Percentiles rank a stretch among this genome's conserved stretches.
Evolutionary conservation across 2,329 filamentous ascomycete species (phyloP).

Genomic region (Diaporthe vaccinii): DNA sequence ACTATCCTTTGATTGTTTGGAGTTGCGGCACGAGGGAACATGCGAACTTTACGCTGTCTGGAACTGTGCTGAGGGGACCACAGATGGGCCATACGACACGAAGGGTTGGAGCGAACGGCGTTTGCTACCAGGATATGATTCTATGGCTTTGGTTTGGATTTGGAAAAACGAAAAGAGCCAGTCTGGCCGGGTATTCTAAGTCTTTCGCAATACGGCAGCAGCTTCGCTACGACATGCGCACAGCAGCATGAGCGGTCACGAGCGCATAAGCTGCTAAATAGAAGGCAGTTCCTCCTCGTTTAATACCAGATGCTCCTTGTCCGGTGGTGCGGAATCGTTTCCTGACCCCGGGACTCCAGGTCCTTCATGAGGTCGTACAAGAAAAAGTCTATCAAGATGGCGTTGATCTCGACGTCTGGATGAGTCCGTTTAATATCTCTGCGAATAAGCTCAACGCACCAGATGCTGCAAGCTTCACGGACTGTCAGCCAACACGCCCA

Average conservation of each 20-base stretch:
- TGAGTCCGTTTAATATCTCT: conserved; percentile 82
- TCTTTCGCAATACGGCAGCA: neutral
- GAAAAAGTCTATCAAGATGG: conserved; percentile 96
- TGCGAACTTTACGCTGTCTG: neutral
- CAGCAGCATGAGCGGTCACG: neutral
- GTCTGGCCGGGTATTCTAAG: conserved; percentile 29
- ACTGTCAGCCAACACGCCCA: neutral
- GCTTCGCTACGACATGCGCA: neutral
- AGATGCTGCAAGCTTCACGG: conserved; percentile 84
- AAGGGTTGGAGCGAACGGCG: conserved; percentile 21
- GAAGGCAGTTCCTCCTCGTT: conserved; percentile 38
- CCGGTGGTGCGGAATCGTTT: conserved; percentile 84
- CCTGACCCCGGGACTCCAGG: conserved; percentile 73
- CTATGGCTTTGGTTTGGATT: neutral
- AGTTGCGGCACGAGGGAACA: neutral
- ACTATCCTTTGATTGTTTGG: neutral
- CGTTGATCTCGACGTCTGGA: conserved; percentile 81
- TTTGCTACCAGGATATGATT: conserved; percentile 21
- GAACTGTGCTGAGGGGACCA: too few relatives aligned
- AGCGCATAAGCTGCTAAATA: conserved; percentile 1
- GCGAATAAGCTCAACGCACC: conserved; percentile 91
- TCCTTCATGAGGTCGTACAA: conserved; percentile 96
- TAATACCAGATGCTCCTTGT: conserved; percentile 97
- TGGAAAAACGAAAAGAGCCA: conserved; percentile 1
- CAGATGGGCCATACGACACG: neutral